Conservation (phyloP, 2,329 filamentous ascomycete genomes). For the Apiospora pterosperma region DNA sequence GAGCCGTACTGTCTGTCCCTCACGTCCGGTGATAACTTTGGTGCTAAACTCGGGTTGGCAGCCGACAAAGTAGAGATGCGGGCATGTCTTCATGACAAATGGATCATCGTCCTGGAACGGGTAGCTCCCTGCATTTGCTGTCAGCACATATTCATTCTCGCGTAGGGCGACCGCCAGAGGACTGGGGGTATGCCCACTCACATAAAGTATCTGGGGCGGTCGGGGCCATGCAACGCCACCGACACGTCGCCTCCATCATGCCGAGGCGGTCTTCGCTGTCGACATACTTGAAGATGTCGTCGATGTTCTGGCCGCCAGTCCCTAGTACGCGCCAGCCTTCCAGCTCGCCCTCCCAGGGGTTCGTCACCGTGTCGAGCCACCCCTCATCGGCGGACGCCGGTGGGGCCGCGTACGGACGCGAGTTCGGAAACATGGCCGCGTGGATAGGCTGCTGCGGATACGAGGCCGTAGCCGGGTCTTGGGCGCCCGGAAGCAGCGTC, state of each 20-base stretch:
- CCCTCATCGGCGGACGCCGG: slow-evolving; percentile 48
- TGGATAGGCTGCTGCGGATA: slow-evolving; percentile 94
- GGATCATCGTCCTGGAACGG: slow-evolving; percentile 93
- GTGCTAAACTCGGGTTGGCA: slow-evolving; percentile 79
- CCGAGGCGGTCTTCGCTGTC: slow-evolving; percentile 72
- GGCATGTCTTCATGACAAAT: slow-evolving; percentile 80
- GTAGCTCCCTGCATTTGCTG: slow-evolving; percentile 68
- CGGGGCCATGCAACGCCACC: slow-evolving; percentile 87
- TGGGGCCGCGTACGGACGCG: slow-evolving; percentile 62
- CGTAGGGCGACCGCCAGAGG: not conserved
- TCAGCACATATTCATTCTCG: not conserved
- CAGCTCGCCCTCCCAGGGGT: slow-evolving; percentile 87
- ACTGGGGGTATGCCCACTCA: slow-evolving; percentile 43
- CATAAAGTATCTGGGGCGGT: slow-evolving; percentile 95
- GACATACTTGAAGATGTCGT: slow-evolving; percentile 91
- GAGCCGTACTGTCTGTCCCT: slow-evolving; percentile 70
- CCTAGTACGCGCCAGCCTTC: slow-evolving; percentile 87
- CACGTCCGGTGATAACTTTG: slow-evolving; percentile 60
- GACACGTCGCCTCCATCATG: slow-evolving; percentile 92
- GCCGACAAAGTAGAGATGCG: slow-evolving; percentile 88
- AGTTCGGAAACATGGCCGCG: slow-evolving; percentile 79
- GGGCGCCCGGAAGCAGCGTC: slow-evolving; percentile 79
- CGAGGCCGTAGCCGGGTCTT: slow-evolving; percentile 84
- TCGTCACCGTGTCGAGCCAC: slow-evolving; percentile 88
- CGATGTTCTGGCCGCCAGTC: slow-evolving; percentile 87